A percentile compares a stretch with the other conserved stretches of the same genome.
phyloP scores from a whole-genome alignment of 106 monocot species.

The Posidonia australis region DNA sequence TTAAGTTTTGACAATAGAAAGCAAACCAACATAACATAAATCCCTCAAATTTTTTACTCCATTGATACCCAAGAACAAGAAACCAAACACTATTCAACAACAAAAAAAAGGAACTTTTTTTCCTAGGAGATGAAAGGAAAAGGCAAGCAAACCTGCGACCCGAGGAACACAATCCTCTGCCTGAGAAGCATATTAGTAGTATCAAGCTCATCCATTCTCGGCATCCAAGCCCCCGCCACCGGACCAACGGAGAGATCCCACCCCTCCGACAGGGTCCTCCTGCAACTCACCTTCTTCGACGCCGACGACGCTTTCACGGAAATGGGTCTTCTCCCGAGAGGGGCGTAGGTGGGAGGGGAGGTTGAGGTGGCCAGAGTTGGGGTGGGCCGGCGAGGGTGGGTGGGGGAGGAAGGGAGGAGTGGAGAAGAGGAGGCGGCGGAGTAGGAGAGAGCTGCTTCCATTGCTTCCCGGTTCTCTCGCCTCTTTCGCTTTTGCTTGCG shows the following conservation, averaged over 20 bases:
- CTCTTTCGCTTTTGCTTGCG: not conserved
- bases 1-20: too few species aligned
- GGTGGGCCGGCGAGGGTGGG: not conserved
- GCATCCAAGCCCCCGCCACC: conserved; percentile 36
- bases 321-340: not conserved
- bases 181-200: conserved; percentile 88
- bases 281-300: conserved; percentile 3
- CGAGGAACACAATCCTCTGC: conserved; percentile 89
- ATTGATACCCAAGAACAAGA: too few species aligned
- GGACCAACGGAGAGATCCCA: conserved; percentile 35
- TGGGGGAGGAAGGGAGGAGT: not conserved
- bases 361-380: not conserved
- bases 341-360: not conserved
- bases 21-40: too few species aligned
- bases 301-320: conserved; percentile 6
- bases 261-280: conserved; percentile 44
- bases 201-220: conserved; percentile 71
- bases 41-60: too few species aligned
- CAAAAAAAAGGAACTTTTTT: not conserved
- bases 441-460: conserved; percentile 9
- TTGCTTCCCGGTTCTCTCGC: not conserved
- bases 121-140: not conserved
- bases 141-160: conserved; percentile 53
- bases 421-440: not conserved
- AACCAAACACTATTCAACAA: too few species aligned